Conservation (phyloP, 2,329 filamentous ascomycete species). For the Fusarium verrucosum region DNA sequence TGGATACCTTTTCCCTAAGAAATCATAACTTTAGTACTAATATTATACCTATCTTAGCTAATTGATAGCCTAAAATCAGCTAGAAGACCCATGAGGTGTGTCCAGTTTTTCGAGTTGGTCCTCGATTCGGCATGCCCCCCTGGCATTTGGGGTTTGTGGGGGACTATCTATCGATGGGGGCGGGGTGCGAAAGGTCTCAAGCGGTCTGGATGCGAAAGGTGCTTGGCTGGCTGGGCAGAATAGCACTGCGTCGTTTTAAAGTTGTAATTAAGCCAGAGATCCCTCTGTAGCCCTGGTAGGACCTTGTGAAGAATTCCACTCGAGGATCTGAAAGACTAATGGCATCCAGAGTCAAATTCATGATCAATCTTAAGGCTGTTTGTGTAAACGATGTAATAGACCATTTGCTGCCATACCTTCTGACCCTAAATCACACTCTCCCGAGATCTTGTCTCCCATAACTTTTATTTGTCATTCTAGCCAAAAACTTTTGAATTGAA, state of each 20-base stretch:
- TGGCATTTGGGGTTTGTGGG: too few species aligned
- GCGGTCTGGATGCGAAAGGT: constrained; percentile 1
- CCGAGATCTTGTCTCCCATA: background rate
- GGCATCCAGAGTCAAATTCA: background rate
- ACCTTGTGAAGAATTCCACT: background rate
- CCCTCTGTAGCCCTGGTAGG: background rate
- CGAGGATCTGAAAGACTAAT: background rate
- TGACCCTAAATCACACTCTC: background rate
- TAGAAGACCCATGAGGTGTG: too few species aligned
- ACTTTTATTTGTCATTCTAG: background rate
- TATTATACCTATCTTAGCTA: too few species aligned
- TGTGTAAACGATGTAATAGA: background rate
- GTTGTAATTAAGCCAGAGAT: background rate
- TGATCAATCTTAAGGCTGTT: background rate
- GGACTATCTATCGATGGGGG: too few species aligned
- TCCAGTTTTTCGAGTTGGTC: too few species aligned
- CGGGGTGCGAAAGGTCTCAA: background rate
- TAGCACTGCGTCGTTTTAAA: constrained; percentile 1
- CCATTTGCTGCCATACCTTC: background rate
- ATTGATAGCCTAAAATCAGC: too few species aligned
- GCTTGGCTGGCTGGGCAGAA: background rate
- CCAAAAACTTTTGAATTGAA: background rate
- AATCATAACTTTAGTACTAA: too few species aligned
- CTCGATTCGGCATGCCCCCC: too few species aligned
- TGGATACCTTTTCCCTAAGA: too few species aligned